Evolutionary conservation across 768 basidiomycete species (phyloP).

Genomic region (Saitozyma podzolica): DNA sequence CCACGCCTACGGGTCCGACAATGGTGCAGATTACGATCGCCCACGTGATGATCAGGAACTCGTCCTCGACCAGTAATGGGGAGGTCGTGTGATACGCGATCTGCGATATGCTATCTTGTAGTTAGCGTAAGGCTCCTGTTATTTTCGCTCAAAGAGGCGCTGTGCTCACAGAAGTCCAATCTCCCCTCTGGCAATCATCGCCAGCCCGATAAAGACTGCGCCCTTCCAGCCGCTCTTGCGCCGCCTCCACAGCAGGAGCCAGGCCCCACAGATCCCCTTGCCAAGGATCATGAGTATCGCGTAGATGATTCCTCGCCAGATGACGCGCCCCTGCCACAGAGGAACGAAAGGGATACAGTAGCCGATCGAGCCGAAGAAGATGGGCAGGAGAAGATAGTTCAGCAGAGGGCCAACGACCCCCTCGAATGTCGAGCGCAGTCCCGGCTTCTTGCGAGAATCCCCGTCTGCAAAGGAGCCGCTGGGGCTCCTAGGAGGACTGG

Average conservation of each 20-base stretch:
- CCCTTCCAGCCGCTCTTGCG: slow-evolving; percentile 10
- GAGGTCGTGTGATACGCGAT: slow-evolving; percentile 43
- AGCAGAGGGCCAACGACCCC: slow-evolving; percentile 54
- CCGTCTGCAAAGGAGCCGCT: not conserved
- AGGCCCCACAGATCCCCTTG: slow-evolving; percentile 60
- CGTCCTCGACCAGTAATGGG: slow-evolving; percentile 52
- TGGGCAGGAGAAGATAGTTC: slow-evolving; percentile 59
- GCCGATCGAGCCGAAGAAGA: slow-evolving; percentile 70
- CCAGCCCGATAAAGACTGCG: slow-evolving; percentile 57
- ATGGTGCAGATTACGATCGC: slow-evolving; percentile 62
- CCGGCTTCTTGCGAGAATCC: not conserved
- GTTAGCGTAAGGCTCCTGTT: not conserved
- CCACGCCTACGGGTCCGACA: slow-evolving; percentile 55
- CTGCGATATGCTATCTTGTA: slow-evolving; percentile 54
- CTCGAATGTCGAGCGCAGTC: slow-evolving; percentile 51
- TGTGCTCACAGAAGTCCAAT: slow-evolving; percentile 59
- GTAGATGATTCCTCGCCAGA: slow-evolving; percentile 65
- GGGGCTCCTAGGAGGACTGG: not conserved
- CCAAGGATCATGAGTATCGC: slow-evolving; percentile 62
- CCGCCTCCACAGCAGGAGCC: slow-evolving; percentile 51
- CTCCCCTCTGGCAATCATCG: slow-evolving; percentile 69
- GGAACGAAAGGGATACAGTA: slow-evolving; percentile 60
- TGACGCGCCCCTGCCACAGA: slow-evolving; percentile 52
- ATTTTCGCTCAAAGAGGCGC: not conserved
- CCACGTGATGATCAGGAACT: slow-evolving; percentile 63